These are phyloP conservation scores for Lipomyces chichibuensis DNA, from an alignment of 805 yeast genomes.

Conservation along the genomic window DNA sequence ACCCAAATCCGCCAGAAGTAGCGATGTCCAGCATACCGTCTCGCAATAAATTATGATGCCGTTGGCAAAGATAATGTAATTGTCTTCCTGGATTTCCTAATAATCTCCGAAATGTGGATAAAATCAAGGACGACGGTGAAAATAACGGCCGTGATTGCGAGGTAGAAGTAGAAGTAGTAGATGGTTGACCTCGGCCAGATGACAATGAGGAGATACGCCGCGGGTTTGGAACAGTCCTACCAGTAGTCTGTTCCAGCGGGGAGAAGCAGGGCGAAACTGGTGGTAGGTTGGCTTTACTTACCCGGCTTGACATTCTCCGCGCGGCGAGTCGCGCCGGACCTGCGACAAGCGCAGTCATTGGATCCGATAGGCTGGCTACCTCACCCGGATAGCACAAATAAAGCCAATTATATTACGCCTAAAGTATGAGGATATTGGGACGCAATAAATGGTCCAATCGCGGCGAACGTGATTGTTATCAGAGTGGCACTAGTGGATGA, in stretches of 20 bases:
- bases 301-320: slow-evolving; percentile 16
- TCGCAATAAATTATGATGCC: slow-evolving; percentile 15
- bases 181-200: neutral
- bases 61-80: slow-evolving; percentile 27
- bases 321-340: neutral
- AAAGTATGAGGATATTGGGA: neutral
- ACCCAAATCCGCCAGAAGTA: slow-evolving; percentile 30
- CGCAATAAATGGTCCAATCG: neutral
- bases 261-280: slow-evolving; percentile 6
- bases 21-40: slow-evolving; percentile 34
- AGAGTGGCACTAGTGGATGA: neutral
- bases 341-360: neutral
- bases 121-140: neutral
- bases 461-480: neutral
- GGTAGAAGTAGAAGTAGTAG: neutral
- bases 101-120: neutral
- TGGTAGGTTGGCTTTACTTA: slow-evolving; percentile 17
- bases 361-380: neutral
- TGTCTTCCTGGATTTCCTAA: neutral
- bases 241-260: slow-evolving; percentile 5
- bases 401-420: neutral
- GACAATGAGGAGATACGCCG: neutral
- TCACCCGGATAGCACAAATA: neutral
- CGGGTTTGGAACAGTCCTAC: slow-evolving; percentile 1
- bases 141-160: neutral